phyloP scores from a whole-genome alignment of 2,329 filamentous ascomycete species.

The Sclerotinia minor region DNA sequence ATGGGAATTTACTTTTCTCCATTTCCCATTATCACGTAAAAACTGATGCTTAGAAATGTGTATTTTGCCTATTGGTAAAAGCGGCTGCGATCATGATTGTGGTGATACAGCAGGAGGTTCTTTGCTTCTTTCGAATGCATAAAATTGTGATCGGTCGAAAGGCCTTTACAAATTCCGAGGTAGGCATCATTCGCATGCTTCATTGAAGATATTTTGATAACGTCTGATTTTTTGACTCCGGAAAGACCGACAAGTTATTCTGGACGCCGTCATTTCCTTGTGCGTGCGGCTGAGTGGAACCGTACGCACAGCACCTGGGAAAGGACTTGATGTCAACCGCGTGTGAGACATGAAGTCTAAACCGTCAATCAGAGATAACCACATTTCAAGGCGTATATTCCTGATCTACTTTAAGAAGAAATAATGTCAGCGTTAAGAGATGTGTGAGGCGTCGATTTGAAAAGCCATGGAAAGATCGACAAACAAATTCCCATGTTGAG shows the following conservation, averaged over 20 bases:
- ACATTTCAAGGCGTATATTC: conserved; percentile 14
- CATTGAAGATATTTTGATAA: neutral
- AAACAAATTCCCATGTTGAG: neutral
- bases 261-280: neutral
- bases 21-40: neutral
- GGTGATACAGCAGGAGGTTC: neutral
- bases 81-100: neutral
- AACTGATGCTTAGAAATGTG: neutral
- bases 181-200: neutral
- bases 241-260: neutral
- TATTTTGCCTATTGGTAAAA: neutral
- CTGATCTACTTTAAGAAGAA: conserved; percentile 1
- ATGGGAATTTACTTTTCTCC: neutral
- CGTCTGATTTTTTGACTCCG: conserved; percentile 4
- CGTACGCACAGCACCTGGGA: conserved; percentile 7
- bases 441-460: neutral
- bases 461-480: conserved; percentile 16
- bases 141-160: neutral
- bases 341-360: neutral
- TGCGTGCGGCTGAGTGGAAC: conserved; percentile 16
- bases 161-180: neutral
- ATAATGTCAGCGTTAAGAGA: conserved; percentile 10
- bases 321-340: neutral
- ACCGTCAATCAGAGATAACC: conserved; percentile 15
- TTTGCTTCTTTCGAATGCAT: neutral